Evolutionary conservation across 441 rosid species (phyloP).

Genomic region (Theobroma grandiflorum): DNA sequence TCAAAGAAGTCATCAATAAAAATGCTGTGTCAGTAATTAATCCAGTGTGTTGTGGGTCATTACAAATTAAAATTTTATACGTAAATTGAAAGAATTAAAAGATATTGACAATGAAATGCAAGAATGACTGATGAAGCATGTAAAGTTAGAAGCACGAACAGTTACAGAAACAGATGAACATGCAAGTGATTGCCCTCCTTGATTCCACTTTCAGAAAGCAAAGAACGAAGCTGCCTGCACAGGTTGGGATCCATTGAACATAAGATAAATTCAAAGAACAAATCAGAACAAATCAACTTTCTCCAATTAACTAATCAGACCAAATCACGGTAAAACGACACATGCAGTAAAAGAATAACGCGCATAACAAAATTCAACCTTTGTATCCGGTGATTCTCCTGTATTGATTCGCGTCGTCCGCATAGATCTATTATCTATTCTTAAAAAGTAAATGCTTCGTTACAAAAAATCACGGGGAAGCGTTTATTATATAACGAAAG

Average conservation of each 20-base stretch:
- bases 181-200: neutral
- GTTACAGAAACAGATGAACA: neutral
- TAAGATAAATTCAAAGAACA: neutral
- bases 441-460: neutral
- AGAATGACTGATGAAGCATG: slow-evolving; percentile 1
- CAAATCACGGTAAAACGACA: neutral
- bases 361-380: neutral
- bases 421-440: neutral
- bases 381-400: neutral
- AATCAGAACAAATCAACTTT: neutral
- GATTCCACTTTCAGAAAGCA: neutral
- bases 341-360: neutral
- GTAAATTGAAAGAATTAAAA: neutral
- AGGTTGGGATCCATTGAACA: neutral
- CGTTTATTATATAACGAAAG: neutral
- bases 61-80: neutral
- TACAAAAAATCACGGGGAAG: neutral
- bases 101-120: neutral
- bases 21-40: neutral
- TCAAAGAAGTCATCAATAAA: neutral
- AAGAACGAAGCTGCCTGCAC: neutral
- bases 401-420: neutral
- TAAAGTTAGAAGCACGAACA: neutral
- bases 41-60: neutral
- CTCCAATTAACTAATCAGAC: neutral